phyloP scores from a whole-genome alignment of 768 basidiomycete genomes.

The Mycena olivaceomarginata region DNA sequence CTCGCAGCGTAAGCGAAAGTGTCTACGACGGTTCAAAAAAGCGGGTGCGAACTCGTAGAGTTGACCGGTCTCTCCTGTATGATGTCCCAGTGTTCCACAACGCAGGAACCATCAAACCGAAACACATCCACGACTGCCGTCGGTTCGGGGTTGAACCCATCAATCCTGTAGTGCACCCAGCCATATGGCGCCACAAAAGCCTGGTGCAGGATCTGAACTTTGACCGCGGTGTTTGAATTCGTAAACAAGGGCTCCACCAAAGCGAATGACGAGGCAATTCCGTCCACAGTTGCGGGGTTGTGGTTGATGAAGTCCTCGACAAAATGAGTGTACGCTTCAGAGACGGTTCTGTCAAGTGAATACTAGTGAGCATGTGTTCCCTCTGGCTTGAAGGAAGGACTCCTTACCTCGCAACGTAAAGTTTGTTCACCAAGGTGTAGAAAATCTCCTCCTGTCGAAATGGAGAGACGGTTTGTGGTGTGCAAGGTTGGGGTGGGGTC shows the following conservation, averaged over 20 bases:
- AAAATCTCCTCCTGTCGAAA: background rate
- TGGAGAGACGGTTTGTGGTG: background rate
- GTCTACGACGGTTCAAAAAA: slow-evolving; percentile 16
- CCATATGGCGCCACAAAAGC: slow-evolving; percentile 20
- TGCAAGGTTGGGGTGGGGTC: background rate
- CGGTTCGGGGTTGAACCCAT: slow-evolving; percentile 10
- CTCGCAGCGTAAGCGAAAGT: background rate
- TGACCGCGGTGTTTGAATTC: background rate
- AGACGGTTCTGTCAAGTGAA: background rate
- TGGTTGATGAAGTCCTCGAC: background rate
- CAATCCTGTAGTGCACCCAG: slow-evolving; percentile 19
- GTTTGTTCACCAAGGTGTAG: background rate
- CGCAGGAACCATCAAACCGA: background rate
- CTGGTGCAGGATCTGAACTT: slow-evolving; percentile 16
- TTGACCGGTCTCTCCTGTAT: slow-evolving; percentile 20
- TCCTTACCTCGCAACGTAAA: background rate
- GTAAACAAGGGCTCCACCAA: background rate
- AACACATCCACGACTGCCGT: slow-evolving; percentile 20
- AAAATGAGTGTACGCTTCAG: background rate
- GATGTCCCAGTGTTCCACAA: slow-evolving; percentile 21
- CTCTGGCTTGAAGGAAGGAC: background rate
- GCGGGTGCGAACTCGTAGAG: slow-evolving; percentile 9
- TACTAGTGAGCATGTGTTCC: background rate
- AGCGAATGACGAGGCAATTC: background rate
- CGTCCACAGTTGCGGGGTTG: background rate